These are phyloP conservation scores for Nitzschia sp. DNA, from an alignment of 108 stramenopile species.

Conservation along the genomic window DNA sequence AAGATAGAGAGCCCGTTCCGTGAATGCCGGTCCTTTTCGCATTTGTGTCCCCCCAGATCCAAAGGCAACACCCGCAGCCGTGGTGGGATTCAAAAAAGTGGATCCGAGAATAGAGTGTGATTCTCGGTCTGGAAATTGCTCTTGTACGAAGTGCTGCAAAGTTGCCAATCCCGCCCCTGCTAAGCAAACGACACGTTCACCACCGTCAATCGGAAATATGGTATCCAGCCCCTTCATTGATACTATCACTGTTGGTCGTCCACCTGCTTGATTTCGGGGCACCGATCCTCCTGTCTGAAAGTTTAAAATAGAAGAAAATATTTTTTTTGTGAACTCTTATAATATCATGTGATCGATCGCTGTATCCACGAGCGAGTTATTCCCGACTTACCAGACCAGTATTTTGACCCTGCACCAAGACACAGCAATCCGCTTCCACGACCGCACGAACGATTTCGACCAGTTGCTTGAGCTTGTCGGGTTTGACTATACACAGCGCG, in stretches of 20 bases:
- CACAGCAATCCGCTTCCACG: conserved; percentile 68
- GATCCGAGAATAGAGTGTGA: conserved; percentile 78
- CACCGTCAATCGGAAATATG: conserved; percentile 80
- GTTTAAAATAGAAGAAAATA: background rate
- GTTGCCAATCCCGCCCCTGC: conserved; percentile 76
- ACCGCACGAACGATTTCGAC: conserved; percentile 57
- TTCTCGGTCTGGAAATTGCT: conserved; percentile 78
- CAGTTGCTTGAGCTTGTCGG: conserved; percentile 55
- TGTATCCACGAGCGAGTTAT: background rate
- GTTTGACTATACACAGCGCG: conserved; percentile 72
- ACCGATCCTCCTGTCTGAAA: conserved; percentile 75
- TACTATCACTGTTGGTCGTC: conserved; percentile 68
- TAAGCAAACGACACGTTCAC: conserved; percentile 70
- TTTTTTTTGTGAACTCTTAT: background rate
- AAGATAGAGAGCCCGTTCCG: conserved; percentile 82
- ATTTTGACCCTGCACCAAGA: conserved; percentile 60
- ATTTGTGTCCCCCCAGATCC: conserved; percentile 82
- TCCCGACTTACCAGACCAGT: conserved; percentile 54
- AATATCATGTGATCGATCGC: background rate
- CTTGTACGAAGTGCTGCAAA: conserved; percentile 43
- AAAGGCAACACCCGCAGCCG: conserved; percentile 85
- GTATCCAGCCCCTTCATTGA: conserved; percentile 69
- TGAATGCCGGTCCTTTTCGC: conserved; percentile 82
- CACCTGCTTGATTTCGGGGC: conserved; percentile 49
- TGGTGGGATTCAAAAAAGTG: conserved; percentile 85